Base-by-base conservation (phyloP, 495 filamentous ascomycete species). In the Pseudoneurospora amorphoporcata region DNA sequence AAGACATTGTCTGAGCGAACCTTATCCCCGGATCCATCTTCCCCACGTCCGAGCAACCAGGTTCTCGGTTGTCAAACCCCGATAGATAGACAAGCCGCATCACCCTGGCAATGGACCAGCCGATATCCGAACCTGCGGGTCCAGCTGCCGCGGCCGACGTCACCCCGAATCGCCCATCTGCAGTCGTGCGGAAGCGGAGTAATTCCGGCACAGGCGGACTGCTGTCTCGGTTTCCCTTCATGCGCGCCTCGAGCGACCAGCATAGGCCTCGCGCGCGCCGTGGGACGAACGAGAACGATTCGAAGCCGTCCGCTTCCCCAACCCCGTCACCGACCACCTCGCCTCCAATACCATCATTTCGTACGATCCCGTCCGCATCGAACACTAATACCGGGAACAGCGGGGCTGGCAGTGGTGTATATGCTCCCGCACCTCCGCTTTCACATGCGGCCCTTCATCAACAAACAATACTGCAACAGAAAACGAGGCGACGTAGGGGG, bases 401-500 rank as follows among this genome's bases (percentile, higher is more conserved):
- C 70, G 78, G 81, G 73, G 77, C 76, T 70, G 69, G 82, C 70
- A 78, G 80, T 74, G 75, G 76, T 69, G 68, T 83, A 69, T 75
- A 76, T 41, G 75, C 77, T 73, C 76, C 76, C 73, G 75, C 80
- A 29, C 79, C 78, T 58, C 80, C 80, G 53, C 82, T 83, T 73
- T 82, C 81, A 29, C 75, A 80, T 76, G 83, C 85, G 10, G 82
- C 88, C 29, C 72, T 75, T 32, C 79, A 75, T 84, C 88, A 72
- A 86, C 88, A 84, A 83, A 86, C 32, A 81, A 68, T 84, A 16
- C 87, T 91, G 73, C 89, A 92, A 72, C 87, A 88, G 68, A 91
- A 91, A 77, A 91, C 90, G 9, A 87, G 94, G 35, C 89, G 90
- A 72, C 90, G 94, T 58, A 90, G 91, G 74, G 91, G 92, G 7